Evolutionary conservation across 148 eudicot genomes (phyloP).

Genomic region (Hydrangea macrophylla): DNA sequence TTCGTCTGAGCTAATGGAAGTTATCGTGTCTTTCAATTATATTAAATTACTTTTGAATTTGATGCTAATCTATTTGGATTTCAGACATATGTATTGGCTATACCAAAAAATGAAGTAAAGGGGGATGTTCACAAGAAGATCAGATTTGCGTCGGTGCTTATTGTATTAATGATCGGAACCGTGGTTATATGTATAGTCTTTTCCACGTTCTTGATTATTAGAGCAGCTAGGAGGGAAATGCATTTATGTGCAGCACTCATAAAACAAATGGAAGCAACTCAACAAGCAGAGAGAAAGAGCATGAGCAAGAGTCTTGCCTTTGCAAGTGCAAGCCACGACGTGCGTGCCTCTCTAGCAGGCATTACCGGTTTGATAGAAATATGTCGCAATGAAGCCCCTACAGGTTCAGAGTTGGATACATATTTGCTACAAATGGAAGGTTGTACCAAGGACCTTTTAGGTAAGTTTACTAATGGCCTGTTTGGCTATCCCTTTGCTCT

Average conservation of each 20-base stretch:
- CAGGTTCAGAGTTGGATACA: slow-evolving; percentile 41
- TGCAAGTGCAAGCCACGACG: slow-evolving; percentile 73
- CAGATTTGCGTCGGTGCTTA: slow-evolving; percentile 23
- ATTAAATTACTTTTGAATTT: background rate
- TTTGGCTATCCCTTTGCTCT: background rate
- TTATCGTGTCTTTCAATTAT: no score
- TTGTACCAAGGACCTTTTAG: slow-evolving; percentile 55
- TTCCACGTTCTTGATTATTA: slow-evolving; percentile 26
- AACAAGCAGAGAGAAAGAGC: slow-evolving; percentile 62
- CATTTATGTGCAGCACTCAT: slow-evolving; percentile 44
- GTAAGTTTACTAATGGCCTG: slow-evolving; percentile 23
- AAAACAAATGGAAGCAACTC: slow-evolving; percentile 63
- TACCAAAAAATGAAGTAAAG: slow-evolving; percentile 25
- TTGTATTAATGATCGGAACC: slow-evolving; percentile 22
- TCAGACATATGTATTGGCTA: slow-evolving; percentile 51
- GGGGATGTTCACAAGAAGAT: slow-evolving; percentile 23
- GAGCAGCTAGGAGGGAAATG: slow-evolving; percentile 39
- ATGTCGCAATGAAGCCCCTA: slow-evolving; percentile 27
- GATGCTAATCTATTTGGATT: background rate
- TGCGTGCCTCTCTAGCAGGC: slow-evolving; percentile 62
- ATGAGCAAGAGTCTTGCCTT: slow-evolving; percentile 61
- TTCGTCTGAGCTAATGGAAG: background rate
- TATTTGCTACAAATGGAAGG: slow-evolving; percentile 44
- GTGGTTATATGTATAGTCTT: slow-evolving; percentile 19
- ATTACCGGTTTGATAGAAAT: slow-evolving; percentile 48